Evolutionary conservation across 2,329 filamentous ascomycete genomes (phyloP).

Genomic region (Fusarium verticillioides): DNA sequence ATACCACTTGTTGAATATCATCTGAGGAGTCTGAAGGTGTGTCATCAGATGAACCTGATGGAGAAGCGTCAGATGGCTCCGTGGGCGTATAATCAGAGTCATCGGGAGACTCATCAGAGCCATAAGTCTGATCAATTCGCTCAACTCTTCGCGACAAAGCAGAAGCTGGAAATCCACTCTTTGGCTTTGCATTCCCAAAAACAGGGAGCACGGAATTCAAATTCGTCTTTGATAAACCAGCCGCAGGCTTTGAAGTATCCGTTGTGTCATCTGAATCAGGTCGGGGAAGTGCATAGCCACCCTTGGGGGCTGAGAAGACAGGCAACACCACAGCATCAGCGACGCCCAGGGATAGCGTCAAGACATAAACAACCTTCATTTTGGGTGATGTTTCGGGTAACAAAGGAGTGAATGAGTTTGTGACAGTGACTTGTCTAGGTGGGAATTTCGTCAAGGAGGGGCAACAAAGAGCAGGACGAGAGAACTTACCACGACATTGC

Average conservation of each 20-base stretch:
- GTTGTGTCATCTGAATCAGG: neutral
- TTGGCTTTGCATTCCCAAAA: neutral
- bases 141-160: neutral
- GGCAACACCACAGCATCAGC: neutral
- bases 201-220: neutral
- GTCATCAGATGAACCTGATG: neutral
- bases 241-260: neutral
- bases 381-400: no score
- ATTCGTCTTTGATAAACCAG: neutral
- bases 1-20: neutral
- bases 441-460: neutral
- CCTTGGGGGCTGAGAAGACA: neutral
- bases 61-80: neutral
- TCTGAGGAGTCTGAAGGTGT: neutral
- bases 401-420: neutral
- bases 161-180: neutral
- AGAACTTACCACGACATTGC: neutral
- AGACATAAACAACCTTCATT: conserved; percentile 10
- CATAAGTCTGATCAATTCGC: neutral
- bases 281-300: neutral
- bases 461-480: neutral
- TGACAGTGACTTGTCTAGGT: neutral
- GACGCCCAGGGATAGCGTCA: conserved; percentile 8
- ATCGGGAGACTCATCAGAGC: neutral
- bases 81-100: neutral